A percentile compares a stretch with the other conserved stretches of the same genome.
Conservation (phyloP, 768 basidiomycete species). For the Russula virescens region DNA sequence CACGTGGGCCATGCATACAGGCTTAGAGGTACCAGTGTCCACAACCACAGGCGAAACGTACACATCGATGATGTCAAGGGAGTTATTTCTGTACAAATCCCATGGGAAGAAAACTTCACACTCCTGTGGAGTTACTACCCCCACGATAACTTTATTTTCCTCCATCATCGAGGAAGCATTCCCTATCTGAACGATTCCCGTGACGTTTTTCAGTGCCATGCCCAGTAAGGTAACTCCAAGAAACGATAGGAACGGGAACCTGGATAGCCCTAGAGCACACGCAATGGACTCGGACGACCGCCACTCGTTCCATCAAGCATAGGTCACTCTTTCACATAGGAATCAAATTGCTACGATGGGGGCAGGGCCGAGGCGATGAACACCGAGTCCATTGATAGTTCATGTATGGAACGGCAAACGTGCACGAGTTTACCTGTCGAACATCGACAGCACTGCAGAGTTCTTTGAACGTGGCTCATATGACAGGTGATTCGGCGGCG, state of each 20-base stretch:
- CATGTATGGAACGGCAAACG: background rate
- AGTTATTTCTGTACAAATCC: background rate
- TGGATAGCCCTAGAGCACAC: background rate
- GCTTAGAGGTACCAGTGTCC: background rate
- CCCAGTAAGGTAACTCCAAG: slow-evolving; percentile 1
- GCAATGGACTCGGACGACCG: background rate
- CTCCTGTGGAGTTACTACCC: background rate
- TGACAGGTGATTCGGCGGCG: background rate
- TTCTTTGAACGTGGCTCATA: background rate
- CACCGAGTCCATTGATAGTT: background rate
- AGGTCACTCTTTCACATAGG: background rate
- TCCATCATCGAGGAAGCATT: background rate
- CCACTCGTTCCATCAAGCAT: background rate
- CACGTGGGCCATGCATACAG: background rate
- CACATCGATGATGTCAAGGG: background rate
- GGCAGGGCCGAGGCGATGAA: background rate
- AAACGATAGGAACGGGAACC: background rate
- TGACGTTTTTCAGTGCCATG: background rate
- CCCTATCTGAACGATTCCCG: background rate
- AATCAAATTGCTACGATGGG: background rate
- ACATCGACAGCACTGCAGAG: background rate
- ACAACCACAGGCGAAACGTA: background rate
- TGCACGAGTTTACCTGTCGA: background rate
- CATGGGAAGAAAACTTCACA: background rate
- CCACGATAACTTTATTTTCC: background rate